Conservation (phyloP, 768 basidiomycete species). For the Lentinula detonsa region DNA sequence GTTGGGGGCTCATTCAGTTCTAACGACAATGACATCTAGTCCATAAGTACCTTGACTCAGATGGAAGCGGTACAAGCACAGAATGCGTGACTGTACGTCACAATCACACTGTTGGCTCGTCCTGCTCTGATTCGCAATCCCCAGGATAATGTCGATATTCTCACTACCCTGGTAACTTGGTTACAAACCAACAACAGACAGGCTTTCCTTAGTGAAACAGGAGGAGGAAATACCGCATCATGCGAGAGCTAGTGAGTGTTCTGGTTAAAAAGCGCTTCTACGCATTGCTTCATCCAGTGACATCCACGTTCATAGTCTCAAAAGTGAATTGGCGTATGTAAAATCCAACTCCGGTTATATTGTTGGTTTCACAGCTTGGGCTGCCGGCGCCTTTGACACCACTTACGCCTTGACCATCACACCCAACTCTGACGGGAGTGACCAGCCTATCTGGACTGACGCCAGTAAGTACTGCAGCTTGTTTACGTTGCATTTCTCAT, state of each 20-base stretch:
- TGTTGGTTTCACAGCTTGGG: conserved; percentile 49
- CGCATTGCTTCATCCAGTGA: background rate
- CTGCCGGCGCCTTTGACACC: conserved; percentile 45
- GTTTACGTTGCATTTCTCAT: background rate
- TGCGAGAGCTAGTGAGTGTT: conserved; percentile 30
- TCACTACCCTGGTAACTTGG: conserved; percentile 37
- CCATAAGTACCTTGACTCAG: conserved; percentile 56
- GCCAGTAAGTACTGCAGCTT: conserved; percentile 26
- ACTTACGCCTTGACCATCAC: conserved; percentile 44
- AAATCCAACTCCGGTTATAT: conserved; percentile 35
- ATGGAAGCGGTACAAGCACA: conserved; percentile 36
- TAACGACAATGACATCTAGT: conserved; percentile 17
- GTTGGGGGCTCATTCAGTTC: background rate
- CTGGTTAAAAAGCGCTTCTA: conserved; percentile 30
- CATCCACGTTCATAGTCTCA: conserved; percentile 22
- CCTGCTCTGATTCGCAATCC: background rate
- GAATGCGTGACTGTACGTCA: conserved; percentile 23
- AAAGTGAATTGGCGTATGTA: conserved; percentile 37
- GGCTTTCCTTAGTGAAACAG: conserved; percentile 40
- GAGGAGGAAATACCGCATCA: conserved; percentile 44
- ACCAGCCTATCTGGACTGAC: conserved; percentile 38
- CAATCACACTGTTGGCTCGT: conserved; percentile 1
- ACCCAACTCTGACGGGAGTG: conserved; percentile 39
- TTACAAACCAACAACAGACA: conserved; percentile 27
- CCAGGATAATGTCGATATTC: conserved; percentile 38